Conservation (phyloP, 2,329 filamentous ascomycete species). For the Sporothrix mexicana region DNA sequence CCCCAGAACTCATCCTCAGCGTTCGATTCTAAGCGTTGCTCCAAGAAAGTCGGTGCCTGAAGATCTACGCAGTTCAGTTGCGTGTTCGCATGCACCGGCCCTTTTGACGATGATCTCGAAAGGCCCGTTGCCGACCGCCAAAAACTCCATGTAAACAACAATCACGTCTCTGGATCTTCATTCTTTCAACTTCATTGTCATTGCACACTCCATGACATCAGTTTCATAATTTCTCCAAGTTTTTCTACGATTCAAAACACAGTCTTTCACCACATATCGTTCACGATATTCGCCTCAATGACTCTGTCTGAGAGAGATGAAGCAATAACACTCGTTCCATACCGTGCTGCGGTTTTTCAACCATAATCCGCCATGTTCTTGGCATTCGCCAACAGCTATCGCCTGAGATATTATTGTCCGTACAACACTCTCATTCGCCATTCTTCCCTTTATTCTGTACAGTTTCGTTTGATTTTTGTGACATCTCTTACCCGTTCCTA, state of each 20-base stretch:
- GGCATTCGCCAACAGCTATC: background rate
- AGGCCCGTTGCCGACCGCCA: background rate
- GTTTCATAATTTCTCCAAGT: too few species aligned
- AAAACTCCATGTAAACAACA: background rate
- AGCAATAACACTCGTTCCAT: conserved; percentile 6
- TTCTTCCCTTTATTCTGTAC: background rate
- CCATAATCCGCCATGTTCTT: background rate
- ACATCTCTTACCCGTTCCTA: background rate
- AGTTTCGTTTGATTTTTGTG: background rate
- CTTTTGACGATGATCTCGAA: background rate
- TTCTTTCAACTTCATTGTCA: background rate
- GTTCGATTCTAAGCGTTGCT: too few species aligned
- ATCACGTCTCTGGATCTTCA: background rate
- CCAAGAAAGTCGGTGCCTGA: background rate
- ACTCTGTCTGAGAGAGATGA: background rate
- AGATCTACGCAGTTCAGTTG: background rate
- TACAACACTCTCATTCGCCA: background rate
- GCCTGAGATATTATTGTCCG: background rate
- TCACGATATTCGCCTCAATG: background rate
- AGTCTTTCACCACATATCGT: too few species aligned
- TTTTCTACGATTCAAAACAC: too few species aligned
- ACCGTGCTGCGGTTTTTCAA: conserved; percentile 8
- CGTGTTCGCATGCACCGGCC: background rate
- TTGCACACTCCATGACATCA: too few species aligned
- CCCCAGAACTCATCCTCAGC: too few species aligned